phyloP scores from a whole-genome alignment of 2,329 filamentous ascomycete species.

The Fusarium sacchari region DNA sequence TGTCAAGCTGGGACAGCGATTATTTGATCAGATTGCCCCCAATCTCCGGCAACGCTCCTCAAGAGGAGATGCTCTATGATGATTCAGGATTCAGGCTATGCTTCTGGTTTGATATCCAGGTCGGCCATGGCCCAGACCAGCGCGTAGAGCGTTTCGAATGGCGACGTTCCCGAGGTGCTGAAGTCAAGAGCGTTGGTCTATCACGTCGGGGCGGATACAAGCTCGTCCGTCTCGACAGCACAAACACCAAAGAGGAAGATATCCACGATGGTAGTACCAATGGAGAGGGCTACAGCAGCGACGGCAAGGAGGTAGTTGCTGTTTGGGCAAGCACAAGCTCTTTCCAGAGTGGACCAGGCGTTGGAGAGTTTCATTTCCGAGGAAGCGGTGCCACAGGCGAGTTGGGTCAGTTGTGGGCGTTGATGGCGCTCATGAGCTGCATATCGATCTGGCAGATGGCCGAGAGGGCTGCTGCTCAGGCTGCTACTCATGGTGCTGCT shows the following conservation, averaged over 20 bases:
- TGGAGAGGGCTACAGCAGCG: conserved; percentile 30
- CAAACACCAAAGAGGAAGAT: conserved; percentile 5
- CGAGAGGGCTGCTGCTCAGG: conserved; percentile 4
- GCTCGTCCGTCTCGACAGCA: conserved; percentile 36
- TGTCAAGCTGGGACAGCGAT: conserved; percentile 3
- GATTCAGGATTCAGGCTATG: neutral
- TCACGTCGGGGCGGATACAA: conserved; percentile 36
- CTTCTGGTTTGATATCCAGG: conserved; percentile 37
- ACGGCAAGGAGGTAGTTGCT: conserved; percentile 40
- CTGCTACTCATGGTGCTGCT: too few relatives aligned
- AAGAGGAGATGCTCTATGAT: conserved; percentile 4
- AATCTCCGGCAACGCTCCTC: neutral
- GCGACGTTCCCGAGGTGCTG: conserved; percentile 33
- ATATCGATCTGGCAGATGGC: conserved; percentile 38
- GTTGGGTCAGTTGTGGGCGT: conserved; percentile 36
- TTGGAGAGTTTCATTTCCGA: conserved; percentile 41
- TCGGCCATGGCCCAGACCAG: conserved; percentile 21
- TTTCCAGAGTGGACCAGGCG: conserved; percentile 21
- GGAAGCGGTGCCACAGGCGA: conserved; percentile 43
- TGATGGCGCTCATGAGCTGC: conserved; percentile 43
- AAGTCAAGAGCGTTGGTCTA: conserved; percentile 35
- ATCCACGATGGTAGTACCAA: conserved; percentile 1
- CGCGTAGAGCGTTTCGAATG: conserved; percentile 38
- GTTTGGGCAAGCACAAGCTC: conserved; percentile 33
- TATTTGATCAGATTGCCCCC: conserved; percentile 29